These are phyloP conservation scores for Iris macrosiphon DNA, from an alignment of 106 monocot genomes.

Conservation along the genomic window DNA sequence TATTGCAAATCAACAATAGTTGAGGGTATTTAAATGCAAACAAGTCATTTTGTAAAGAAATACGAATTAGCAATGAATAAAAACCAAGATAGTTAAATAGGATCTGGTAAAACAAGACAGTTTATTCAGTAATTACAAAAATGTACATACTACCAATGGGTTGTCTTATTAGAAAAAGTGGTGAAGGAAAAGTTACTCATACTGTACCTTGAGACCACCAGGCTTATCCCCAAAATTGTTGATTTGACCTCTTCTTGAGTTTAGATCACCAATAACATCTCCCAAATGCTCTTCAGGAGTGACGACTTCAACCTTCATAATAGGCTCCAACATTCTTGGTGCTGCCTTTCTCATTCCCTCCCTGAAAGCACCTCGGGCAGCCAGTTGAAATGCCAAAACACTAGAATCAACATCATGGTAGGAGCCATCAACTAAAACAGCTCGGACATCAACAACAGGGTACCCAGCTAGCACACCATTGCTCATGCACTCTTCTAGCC, in stretches of 20 bases:
- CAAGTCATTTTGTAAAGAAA: background rate
- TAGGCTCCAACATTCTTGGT: slow-evolving; percentile 83
- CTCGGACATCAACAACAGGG: slow-evolving; percentile 93
- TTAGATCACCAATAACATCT: slow-evolving; percentile 98
- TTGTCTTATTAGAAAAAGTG: background rate
- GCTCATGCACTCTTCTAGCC: slow-evolving; percentile 90
- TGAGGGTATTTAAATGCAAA: no score
- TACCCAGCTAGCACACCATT: slow-evolving; percentile 93
- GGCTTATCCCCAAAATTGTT: slow-evolving; percentile 93
- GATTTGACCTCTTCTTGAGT: slow-evolving; percentile 88
- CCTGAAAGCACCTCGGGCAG: slow-evolving; percentile 90
- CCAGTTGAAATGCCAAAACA: slow-evolving; percentile 91
- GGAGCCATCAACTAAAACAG: slow-evolving; percentile 79
- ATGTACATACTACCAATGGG: no score
- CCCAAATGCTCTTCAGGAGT: slow-evolving; percentile 98
- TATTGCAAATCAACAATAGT: no score
- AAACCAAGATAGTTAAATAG: background rate
- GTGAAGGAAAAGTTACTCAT: background rate
- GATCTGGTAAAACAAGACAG: background rate
- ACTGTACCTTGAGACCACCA: slow-evolving; percentile 85
- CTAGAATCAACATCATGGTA: slow-evolving; percentile 99
- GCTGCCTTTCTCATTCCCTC: slow-evolving; percentile 80
- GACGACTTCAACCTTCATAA: slow-evolving; percentile 97
- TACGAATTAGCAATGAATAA: background rate
- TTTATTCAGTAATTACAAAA: background rate